phyloP scores from a whole-genome alignment of 83 land plant genomes.

The Larix sibirica region DNA sequence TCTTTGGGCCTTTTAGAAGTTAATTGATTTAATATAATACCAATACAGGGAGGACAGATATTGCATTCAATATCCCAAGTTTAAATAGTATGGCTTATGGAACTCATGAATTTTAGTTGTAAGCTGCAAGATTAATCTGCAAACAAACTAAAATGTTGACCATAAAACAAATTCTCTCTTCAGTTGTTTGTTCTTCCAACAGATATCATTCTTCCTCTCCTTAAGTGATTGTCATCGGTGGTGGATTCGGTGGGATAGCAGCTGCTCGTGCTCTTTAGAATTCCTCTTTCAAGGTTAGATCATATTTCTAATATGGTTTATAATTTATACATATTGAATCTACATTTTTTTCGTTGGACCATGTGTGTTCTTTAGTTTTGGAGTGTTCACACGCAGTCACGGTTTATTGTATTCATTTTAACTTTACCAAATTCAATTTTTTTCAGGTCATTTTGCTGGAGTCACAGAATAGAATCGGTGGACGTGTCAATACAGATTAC shows the following conservation, averaged over 20 bases:
- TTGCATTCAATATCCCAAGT: too few relatives aligned
- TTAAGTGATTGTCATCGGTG: constrained; percentile 89
- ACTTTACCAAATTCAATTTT: background rate
- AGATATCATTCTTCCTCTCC: constrained; percentile 14
- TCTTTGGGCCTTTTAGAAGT: too few relatives aligned
- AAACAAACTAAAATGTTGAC: too few relatives aligned
- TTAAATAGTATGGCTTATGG: too few relatives aligned
- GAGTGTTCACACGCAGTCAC: background rate
- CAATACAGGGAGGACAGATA: too few relatives aligned
- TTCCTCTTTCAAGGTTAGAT: constrained; percentile 70
- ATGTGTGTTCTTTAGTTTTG: background rate
- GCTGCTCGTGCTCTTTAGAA: constrained; percentile 74
- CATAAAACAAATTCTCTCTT: too few relatives aligned
- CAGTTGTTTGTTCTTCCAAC: too few relatives aligned
- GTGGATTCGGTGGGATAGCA: constrained; percentile 84
- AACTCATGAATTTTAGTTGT: too few relatives aligned
- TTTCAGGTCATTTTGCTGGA: constrained; percentile 83
- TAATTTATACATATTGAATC: background rate
- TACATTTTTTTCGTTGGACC: background rate
- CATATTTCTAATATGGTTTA: background rate
- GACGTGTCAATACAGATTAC: constrained; percentile 89
- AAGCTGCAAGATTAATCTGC: too few relatives aligned
- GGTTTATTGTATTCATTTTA: background rate
- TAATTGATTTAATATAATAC: too few relatives aligned
- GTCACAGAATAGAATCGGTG: constrained; percentile 91